These are phyloP conservation scores for Osmozyma mogii DNA, from an alignment of 805 yeast species.

Conservation along the genomic window DNA sequence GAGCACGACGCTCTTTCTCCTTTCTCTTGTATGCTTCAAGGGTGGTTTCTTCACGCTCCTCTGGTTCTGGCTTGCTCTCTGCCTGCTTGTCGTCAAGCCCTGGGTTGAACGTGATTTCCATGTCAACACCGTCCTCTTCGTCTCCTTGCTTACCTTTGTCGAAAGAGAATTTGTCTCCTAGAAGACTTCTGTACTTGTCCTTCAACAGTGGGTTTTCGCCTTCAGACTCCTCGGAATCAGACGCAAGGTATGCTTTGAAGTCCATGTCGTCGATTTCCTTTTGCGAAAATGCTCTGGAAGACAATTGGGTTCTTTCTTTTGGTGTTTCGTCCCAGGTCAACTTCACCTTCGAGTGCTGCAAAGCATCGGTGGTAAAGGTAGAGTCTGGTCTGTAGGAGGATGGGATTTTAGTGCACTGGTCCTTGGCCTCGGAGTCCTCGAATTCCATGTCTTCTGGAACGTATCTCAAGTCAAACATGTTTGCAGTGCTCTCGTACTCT, in stretches of 20 bases:
- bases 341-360: conserved; percentile 93
- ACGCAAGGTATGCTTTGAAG: conserved; percentile 85
- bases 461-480: conserved; percentile 84
- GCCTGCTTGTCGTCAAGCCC: conserved; percentile 46
- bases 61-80: conserved; percentile 18
- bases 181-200: conserved; percentile 56
- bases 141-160: conserved; percentile 19
- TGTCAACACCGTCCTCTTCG: conserved; percentile 65
- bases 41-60: conserved; percentile 59
- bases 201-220: conserved; percentile 30
- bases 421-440: conserved; percentile 64
- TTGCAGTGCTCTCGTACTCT: conserved; percentile 93
- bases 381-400: conserved; percentile 66
- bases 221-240: conserved; percentile 23
- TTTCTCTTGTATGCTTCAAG: conserved; percentile 76
- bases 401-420: conserved; percentile 66
- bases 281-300: conserved; percentile 77
- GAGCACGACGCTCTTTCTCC: conserved; percentile 87
- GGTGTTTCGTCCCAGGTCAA: conserved; percentile 99
- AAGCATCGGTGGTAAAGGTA: conserved; percentile 84
- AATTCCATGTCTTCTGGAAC: conserved; percentile 91
- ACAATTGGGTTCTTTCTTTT: conserved; percentile 67
- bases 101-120: conserved; percentile 95
- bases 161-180: conserved; percentile 34
- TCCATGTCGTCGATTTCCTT: conserved; percentile 88